A percentile compares a stretch with the other conserved stretches of the same genome.
phyloP scores from a whole-genome alignment of 176 grass and related monocot genomes.

The Alopecurus myosuroides region DNA sequence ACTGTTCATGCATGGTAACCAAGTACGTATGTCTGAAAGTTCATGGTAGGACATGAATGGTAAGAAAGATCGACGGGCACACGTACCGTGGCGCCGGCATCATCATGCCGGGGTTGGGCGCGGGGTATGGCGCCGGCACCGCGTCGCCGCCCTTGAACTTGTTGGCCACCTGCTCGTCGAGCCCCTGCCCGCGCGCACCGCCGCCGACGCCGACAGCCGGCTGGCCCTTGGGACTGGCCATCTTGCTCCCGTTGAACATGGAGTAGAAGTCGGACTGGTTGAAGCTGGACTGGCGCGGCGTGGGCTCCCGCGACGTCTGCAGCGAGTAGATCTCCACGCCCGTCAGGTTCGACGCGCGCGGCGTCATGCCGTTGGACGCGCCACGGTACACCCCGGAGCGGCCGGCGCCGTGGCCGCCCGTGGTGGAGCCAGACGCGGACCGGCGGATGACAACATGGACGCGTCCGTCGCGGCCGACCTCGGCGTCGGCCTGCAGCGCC shows the following conservation, averaged over 20 bases:
- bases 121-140: constrained; percentile 35
- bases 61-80: no score
- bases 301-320: constrained; percentile 89
- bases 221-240: constrained; percentile 49
- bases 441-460: constrained; percentile 55
- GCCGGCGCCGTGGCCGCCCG: constrained; percentile 26
- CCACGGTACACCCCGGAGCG: constrained; percentile 26
- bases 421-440: constrained; percentile 45
- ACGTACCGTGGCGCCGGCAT: constrained; percentile 44
- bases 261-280: constrained; percentile 99
- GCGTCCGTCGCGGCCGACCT: constrained; percentile 80
- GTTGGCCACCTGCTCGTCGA: constrained; percentile 54
- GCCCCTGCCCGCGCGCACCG: constrained; percentile 21
- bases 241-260: constrained; percentile 82
- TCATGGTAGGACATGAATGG: no score
- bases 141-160: constrained; percentile 38
- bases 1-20: no score
- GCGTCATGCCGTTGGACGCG: constrained; percentile 63
- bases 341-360: constrained; percentile 86
- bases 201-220: not conserved
- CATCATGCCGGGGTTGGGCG: constrained; percentile 78
- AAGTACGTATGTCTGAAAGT: no score
- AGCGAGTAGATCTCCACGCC: constrained; percentile 99
- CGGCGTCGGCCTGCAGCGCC: constrained; percentile 84
- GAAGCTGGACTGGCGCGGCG: constrained; percentile 87